Evolutionary conservation across 352 stramenopile genomes (phyloP), one percentile per base, ranked within the genome.

Genomic region (Elongisporangium prolatum): DNA sequence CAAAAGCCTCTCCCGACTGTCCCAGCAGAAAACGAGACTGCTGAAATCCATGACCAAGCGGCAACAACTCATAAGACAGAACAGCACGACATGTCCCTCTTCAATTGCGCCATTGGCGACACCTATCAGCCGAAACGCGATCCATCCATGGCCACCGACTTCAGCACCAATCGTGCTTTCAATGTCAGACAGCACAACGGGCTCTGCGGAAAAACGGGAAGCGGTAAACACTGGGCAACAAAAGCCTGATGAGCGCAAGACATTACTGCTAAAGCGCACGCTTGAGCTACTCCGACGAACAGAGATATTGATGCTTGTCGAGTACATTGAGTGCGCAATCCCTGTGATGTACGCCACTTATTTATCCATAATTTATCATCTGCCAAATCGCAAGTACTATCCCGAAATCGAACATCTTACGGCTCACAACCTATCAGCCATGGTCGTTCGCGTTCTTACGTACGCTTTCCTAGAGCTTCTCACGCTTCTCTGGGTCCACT

Each of bases 401-500:
- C 56, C 47, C 17, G 48, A 40, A 14, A 52, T 62, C 17, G 13
- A 56, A 1, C 17, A 17, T 16, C 56, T 59, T n/a, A 68, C 54
- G 8, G 48, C 34, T 3, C 25, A 28, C 4, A 52, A 54, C 7
- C 10, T 59, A 3, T 40, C 47, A 13, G 21, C n/a, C 18, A 10
- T 60, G n/a, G 53, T 67, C 14, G 52, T 17, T 10, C 71, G 64
- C 24, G 59, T 76, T 38, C 2, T 50, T 17, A 8, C 64, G 6
- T 72, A 67, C 55, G 54, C 61, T 2, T n/a, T 38, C 4, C 50
- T 72, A 17, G 48, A 73, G 21, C 4, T 69, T 0, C 2, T 68
- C 1, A 67, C 57, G 0, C 20, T 76, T 4, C 2, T 62, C 0
- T 54, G 58, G 20, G 51, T 76, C 16, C 28, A 58, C 2, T 50